Percentiles rank a stretch among this genome's conserved stretches.
Evolutionary conservation across 106 monocot species (phyloP).

Genomic region (Triglochin maritima): DNA sequence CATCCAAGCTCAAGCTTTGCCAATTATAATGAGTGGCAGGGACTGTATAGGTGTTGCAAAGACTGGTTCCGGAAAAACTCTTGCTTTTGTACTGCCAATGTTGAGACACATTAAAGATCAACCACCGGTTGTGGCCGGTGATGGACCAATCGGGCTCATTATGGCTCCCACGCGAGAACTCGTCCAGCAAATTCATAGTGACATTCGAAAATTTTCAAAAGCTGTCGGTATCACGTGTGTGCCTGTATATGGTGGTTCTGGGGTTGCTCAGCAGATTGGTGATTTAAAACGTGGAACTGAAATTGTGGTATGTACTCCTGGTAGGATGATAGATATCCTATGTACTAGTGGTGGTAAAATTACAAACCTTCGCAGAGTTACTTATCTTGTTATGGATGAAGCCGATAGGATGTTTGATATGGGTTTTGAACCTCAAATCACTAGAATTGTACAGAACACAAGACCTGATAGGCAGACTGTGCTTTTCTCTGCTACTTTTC

Average conservation of each 20-base stretch:
- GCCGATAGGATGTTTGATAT: conserved; percentile 99
- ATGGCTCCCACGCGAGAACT: conserved; percentile 99
- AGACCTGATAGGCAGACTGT: conserved; percentile 90
- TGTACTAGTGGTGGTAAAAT: conserved; percentile 93
- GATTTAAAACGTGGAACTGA: conserved; percentile 90
- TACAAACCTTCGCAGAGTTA: conserved; percentile 81
- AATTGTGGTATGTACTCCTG: conserved; percentile 98
- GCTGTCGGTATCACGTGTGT: conserved; percentile 66
- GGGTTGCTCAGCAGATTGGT: conserved; percentile 97
- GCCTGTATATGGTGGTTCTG: conserved; percentile 91
- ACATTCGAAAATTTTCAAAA: conserved; percentile 86
- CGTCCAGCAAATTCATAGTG: conserved; percentile 88
- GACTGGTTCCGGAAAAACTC: conserved; percentile 93
- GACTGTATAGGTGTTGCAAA: conserved; percentile 98
- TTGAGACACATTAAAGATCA: conserved; percentile 95
- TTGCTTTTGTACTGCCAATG: conserved; percentile 97
- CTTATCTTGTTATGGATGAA: conserved; percentile 98
- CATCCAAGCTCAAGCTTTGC: conserved; percentile 87
- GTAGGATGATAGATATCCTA: conserved; percentile 97
- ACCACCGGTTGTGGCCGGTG: conserved; percentile 72
- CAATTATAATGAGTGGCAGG: conserved; percentile 90
- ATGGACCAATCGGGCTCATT: conserved; percentile 89
- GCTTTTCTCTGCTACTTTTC: conserved; percentile 95
- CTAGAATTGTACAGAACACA: conserved; percentile 85
- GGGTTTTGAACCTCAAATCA: conserved; percentile 98